phyloP scores from a whole-genome alignment of 257 asterid species.

The Solanum chaucha region DNA sequence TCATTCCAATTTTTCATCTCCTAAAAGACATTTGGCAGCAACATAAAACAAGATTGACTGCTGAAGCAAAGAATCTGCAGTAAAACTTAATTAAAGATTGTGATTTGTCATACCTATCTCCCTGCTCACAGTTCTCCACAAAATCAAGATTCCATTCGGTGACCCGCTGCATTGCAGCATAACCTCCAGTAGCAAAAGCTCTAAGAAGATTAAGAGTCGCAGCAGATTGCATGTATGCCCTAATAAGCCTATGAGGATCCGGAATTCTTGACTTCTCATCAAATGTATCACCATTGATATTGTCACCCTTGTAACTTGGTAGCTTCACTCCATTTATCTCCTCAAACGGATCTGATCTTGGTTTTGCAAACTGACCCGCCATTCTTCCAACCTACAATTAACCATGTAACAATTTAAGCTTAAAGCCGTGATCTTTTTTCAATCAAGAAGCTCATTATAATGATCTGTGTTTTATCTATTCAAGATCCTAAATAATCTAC shows the following conservation, averaged over 20 bases:
- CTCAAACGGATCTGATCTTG: conserved; percentile 54
- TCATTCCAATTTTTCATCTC: background rate
- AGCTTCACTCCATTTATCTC: conserved; percentile 65
- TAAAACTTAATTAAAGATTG: background rate
- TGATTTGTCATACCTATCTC: conserved; percentile 47
- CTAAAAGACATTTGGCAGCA: background rate
- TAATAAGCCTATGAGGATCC: conserved; percentile 71
- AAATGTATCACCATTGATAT: conserved; percentile 64
- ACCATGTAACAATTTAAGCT: background rate
- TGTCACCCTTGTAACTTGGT: conserved; percentile 82
- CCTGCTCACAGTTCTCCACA: conserved; percentile 78
- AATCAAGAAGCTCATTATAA: background rate
- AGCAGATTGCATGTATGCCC: conserved; percentile 83
- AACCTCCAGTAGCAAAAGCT: conserved; percentile 87
- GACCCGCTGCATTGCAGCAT: conserved; percentile 88
- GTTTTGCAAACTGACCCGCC: conserved; percentile 87
- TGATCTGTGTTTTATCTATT: background rate
- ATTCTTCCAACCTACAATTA: conserved; percentile 62
- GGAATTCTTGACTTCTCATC: conserved; percentile 59
- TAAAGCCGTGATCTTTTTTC: background rate
- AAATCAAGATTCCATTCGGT: conserved; percentile 84
- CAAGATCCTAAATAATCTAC: background rate
- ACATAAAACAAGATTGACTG: background rate
- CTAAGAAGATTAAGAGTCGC: conserved; percentile 78
- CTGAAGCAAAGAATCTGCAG: background rate